Base-by-base conservation (phyloP, 2,329 filamentous ascomycete genomes). In the Aspergillus oerlinghausenensis region DNA sequence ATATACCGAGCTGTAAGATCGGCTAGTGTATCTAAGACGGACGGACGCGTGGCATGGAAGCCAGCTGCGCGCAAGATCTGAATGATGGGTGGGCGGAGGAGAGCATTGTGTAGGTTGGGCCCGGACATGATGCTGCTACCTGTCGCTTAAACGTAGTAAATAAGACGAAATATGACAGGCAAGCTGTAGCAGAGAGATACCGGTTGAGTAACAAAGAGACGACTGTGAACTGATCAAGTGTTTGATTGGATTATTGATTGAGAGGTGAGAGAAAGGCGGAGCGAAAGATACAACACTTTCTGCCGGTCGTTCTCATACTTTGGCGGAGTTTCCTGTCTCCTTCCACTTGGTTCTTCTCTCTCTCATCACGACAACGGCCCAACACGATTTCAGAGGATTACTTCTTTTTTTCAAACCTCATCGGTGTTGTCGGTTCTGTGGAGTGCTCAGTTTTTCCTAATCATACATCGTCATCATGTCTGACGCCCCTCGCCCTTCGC, bases 51-150 rank as follows among this genome's bases (percentile, higher is more conserved):
- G 45, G 88, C 82, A 72, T 95, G 90, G 77, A 95, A 97, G 70
- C 93, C 93, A 25, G 91, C 88, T 29, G 92, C 90, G 69, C 93
- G 91, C 52, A 97, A 85, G 67, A 96, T 93, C 75, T 97, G 92
- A 56, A 97, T 85, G 59, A 97, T 85, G 50, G 88, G 87, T 1
- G 93, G 93, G 45, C 92, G 90, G 56, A 97, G 82, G 61, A 96
- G 87, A 59, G 89, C 88, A 74, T 90, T 88, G 76, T 88, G 83
- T 50, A 89, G 79, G 59, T 78, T 74, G 55, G 75, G 72, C 49
- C 76, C 73, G 17, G 78, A 75, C 73, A 80, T 81, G 68, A 63
- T 75, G 63, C 43, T 19, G 26, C 19, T 47, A 5, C 43, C 21
- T 28, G 29, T 29, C 19, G 29, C 28, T 29, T 23, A 10, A 50